Percentiles rank a stretch among this genome's conserved stretches.
phyloP scores from a whole-genome alignment of 108 stramenopile genomes.

The Pseudonitzschia multiseries region DNA sequence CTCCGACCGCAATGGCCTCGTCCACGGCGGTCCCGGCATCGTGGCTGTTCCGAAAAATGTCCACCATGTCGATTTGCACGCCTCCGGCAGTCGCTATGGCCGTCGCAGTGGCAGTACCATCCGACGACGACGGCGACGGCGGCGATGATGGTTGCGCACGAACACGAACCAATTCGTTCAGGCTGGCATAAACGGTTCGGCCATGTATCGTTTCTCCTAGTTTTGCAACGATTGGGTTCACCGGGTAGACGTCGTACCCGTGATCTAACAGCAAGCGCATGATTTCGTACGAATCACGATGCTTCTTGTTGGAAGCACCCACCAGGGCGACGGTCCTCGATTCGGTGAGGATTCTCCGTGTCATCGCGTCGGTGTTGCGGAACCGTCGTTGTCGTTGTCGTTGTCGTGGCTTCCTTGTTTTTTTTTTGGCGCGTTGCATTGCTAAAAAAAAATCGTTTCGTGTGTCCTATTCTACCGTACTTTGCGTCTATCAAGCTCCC shows the following conservation, averaged over 20 bases:
- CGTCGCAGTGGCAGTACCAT: too few relatives aligned
- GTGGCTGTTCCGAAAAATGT: conserved; percentile 62
- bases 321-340: conserved; percentile 72
- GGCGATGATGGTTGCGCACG: conserved; percentile 50
- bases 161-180: conserved; percentile 18
- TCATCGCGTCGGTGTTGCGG: conserved; percentile 54
- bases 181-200: background rate
- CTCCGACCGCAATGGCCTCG: conserved; percentile 68
- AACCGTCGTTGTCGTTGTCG: conserved; percentile 18
- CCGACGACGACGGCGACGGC: conserved; percentile 38
- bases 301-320: conserved; percentile 63
- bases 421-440: background rate
- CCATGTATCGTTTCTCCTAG: background rate
- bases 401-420: background rate
- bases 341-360: conserved; percentile 55
- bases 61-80: conserved; percentile 52
- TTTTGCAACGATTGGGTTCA: conserved; percentile 50
- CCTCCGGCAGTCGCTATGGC: conserved; percentile 29
- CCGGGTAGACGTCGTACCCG: conserved; percentile 72
- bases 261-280: conserved; percentile 47
- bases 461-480: too few relatives aligned
- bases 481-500: too few relatives aligned
- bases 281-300: conserved; percentile 70
- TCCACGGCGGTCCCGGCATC: conserved; percentile 64
- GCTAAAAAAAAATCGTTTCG: background rate